Evolutionary conservation across 768 basidiomycete species (phyloP).

Genomic region (Leccinum disarticulatum): DNA sequence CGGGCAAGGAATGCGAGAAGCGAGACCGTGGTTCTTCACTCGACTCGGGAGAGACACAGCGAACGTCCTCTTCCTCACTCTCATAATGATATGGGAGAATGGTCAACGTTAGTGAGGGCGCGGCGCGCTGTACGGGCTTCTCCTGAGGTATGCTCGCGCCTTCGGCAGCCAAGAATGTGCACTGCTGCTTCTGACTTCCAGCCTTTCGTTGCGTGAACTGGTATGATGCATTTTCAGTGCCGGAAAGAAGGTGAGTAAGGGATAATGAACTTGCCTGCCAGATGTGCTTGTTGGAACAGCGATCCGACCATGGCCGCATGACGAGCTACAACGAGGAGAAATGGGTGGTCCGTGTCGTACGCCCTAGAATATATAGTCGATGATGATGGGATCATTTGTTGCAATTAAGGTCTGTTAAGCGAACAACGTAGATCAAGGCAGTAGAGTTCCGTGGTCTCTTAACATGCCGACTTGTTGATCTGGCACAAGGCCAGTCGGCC

Average conservation of each 20-base stretch:
- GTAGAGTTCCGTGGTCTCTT: neutral
- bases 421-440: neutral
- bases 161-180: constrained; percentile 17
- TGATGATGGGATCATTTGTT: neutral
- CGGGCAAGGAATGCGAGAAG: constrained; percentile 18
- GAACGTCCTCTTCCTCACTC: neutral
- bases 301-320: constrained; percentile 5
- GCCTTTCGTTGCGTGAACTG: neutral
- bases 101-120: constrained; percentile 5
- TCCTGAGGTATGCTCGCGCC: constrained; percentile 18
- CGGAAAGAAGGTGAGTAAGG: neutral
- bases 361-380: neutral
- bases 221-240: neutral
- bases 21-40: constrained; percentile 23
- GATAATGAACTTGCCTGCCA: constrained; percentile 8
- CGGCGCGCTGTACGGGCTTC: neutral
- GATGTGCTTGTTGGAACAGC: neutral
- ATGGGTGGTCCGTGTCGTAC: neutral
- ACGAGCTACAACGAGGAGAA: neutral
- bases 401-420: neutral
- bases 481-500: neutral
- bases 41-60: constrained; percentile 1
- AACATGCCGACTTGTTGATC: neutral
- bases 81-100: neutral
- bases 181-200: constrained; percentile 10